These are phyloP conservation scores for Seiridium unicorne DNA, from an alignment of 2,329 filamentous ascomycete species.

Conservation along the genomic window DNA sequence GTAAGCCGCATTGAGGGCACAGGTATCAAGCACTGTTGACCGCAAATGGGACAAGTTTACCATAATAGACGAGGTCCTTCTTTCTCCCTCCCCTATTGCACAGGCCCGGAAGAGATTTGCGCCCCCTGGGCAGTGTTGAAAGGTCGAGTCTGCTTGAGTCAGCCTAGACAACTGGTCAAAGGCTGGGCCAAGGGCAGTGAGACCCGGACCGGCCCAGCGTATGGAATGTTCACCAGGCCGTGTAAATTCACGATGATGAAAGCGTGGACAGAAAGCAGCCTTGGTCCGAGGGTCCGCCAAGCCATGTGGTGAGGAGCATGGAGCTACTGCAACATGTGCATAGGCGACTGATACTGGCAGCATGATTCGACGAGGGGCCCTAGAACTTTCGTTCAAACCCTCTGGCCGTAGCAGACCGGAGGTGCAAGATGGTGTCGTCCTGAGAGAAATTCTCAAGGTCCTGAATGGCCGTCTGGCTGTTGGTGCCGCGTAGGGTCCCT, in stretches of 20 bases:
- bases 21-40: background rate
- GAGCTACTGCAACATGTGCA: conserved; percentile 9
- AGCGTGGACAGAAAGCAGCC: background rate
- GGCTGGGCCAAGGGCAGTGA: no score
- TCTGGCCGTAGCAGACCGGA: background rate
- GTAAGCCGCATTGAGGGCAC: background rate
- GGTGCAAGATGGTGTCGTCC: background rate
- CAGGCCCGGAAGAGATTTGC: no score
- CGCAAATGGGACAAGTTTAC: background rate
- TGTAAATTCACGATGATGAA: background rate
- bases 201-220: no score
- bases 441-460: conserved; percentile 14
- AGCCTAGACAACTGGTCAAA: no score
- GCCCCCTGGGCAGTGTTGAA: no score
- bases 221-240: no score
- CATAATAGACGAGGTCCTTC: no score
- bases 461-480: conserved; percentile 13
- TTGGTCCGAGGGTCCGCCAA: background rate
- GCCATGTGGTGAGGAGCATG: conserved; percentile 9
- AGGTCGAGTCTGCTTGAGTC: no score
- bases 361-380: conserved; percentile 4
- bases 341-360: conserved; percentile 4
- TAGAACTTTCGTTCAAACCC: background rate
- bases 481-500: conserved; percentile 7
- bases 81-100: no score